phyloP scores from a whole-genome alignment of 352 stramenopile genomes.

The Globisporangium nodosum region DNA sequence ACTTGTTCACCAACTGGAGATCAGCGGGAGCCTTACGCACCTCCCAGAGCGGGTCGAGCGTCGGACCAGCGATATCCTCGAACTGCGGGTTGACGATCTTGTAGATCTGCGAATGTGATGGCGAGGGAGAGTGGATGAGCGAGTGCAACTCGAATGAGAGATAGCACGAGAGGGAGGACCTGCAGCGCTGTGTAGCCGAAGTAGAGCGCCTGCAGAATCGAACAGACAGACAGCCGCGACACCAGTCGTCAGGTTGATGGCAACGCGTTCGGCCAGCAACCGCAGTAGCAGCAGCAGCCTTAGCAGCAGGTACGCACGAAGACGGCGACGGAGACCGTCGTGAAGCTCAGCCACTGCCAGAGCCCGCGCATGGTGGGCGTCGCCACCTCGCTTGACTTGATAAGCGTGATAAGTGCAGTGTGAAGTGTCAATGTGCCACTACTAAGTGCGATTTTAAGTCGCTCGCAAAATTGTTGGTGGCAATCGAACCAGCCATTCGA shows the following conservation, averaged over 20 bases:
- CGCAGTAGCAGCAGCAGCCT: background rate
- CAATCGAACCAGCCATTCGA: background rate
- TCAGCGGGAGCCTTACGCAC: constrained; percentile 13
- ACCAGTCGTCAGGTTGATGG: background rate
- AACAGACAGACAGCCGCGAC: background rate
- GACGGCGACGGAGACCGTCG: constrained; percentile 42
- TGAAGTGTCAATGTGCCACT: no score
- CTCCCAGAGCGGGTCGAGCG: constrained; percentile 58
- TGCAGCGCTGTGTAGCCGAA: constrained; percentile 51
- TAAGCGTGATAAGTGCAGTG: no score
- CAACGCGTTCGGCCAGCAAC: background rate
- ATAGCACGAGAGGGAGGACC: constrained; percentile 11
- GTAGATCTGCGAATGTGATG: constrained; percentile 42
- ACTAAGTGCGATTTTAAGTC: no score
- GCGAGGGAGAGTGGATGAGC: background rate
- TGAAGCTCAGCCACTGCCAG: constrained; percentile 48
- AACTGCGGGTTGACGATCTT: constrained; percentile 71
- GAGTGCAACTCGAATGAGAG: no score
- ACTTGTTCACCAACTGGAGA: background rate
- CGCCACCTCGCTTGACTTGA: background rate
- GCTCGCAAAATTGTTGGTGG: no score
- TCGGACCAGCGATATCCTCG: constrained; percentile 29
- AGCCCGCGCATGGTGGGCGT: constrained; percentile 15
- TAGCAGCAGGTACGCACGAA: constrained; percentile 36
- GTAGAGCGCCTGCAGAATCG: constrained; percentile 34